Evolutionary conservation across 2,329 filamentous ascomycete species (phyloP), one percentile per base, ranked within the genome.

Genomic region (Aspergillus sp.): DNA sequence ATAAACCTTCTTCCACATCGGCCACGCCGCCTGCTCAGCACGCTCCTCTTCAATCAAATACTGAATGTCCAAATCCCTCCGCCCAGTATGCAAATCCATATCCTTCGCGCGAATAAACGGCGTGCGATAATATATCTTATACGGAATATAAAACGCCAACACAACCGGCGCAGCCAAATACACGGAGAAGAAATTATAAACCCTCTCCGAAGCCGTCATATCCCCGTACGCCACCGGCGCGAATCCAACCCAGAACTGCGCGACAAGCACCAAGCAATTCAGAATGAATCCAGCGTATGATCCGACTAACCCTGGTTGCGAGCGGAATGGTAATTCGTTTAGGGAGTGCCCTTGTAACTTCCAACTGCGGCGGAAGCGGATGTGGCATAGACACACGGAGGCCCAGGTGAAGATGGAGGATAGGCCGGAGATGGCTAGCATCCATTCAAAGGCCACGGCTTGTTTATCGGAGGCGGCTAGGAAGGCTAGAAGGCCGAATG

Each of bases 161-260:
- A 82, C 74, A n/a, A 84, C 69, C 0, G 78, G 78, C 0, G 73
- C 72, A 7, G 80, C 80, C 9, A 84, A 71, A 60, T 81, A 84
- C 3, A 61, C 56, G 43, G 74, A 71, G 68, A 95, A 95, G 69
- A 91, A 94, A 55, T 75, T 82, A 53, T 80, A 66, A 0, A 80
- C 79, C 37, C 82, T 72, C 7, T 74, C 65, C 2, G 59, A 39
- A 3, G 71, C 53, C 0, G 73, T 72, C 65, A 74, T 73, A 0
- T 68, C 47, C 3, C 61, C 59, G 60, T 79, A 84, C 19, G 74
- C 79, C 43, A 91, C 77, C 3, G 90, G 90, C 63, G 83, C 90
- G 3, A 87, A 83, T 23, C 86, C 88, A 43, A 86, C 84, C 87
- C 89, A 96, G 73, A 95, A 91, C 65, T 96, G 90, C 1, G 87